phyloP scores from a whole-genome alignment of 768 basidiomycete species.

The Amanita polypyramis region DNA sequence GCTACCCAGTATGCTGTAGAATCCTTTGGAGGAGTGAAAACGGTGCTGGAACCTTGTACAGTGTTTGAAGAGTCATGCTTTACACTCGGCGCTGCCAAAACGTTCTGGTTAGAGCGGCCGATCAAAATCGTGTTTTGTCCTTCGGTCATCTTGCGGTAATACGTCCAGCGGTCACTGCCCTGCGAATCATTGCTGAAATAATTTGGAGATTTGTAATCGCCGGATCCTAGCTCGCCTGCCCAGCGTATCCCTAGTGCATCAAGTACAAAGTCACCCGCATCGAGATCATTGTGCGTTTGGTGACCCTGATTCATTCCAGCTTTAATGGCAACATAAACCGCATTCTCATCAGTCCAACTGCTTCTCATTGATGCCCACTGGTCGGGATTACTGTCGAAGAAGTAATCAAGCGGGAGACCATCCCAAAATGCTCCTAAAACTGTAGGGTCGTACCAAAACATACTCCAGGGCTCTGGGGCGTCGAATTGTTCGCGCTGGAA shows the following conservation, averaged over 20 bases:
- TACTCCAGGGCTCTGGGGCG: slow-evolving; percentile 73
- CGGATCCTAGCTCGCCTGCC: slow-evolving; percentile 91
- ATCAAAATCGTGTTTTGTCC: slow-evolving; percentile 94
- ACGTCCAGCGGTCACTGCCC: slow-evolving; percentile 67
- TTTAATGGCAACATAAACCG: slow-evolving; percentile 83
- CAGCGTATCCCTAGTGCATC: slow-evolving; percentile 91
- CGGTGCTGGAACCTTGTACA: slow-evolving; percentile 78
- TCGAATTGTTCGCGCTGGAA: slow-evolving; percentile 88
- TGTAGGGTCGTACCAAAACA: slow-evolving; percentile 89
- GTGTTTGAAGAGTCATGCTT: slow-evolving; percentile 43
- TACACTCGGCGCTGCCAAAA: slow-evolving; percentile 52
- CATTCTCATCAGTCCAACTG: slow-evolving; percentile 83
- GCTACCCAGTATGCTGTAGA: slow-evolving; percentile 80
- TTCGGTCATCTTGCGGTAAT: slow-evolving; percentile 95
- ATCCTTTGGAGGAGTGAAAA: slow-evolving; percentile 43
- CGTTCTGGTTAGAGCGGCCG: slow-evolving; percentile 69
- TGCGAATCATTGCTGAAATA: slow-evolving; percentile 79
- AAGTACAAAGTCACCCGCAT: slow-evolving; percentile 90
- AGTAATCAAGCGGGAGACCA: slow-evolving; percentile 67
- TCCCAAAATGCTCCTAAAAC: slow-evolving; percentile 90
- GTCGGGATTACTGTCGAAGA: slow-evolving; percentile 62
- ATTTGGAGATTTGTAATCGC: slow-evolving; percentile 57
- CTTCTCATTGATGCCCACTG: slow-evolving; percentile 91
- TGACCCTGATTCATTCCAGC: slow-evolving; percentile 72
- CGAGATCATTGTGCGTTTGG: slow-evolving; percentile 93